These are phyloP conservation scores for Crepidotus variabilis DNA, from an alignment of 768 basidiomycete genomes.

Conservation along the genomic window DNA sequence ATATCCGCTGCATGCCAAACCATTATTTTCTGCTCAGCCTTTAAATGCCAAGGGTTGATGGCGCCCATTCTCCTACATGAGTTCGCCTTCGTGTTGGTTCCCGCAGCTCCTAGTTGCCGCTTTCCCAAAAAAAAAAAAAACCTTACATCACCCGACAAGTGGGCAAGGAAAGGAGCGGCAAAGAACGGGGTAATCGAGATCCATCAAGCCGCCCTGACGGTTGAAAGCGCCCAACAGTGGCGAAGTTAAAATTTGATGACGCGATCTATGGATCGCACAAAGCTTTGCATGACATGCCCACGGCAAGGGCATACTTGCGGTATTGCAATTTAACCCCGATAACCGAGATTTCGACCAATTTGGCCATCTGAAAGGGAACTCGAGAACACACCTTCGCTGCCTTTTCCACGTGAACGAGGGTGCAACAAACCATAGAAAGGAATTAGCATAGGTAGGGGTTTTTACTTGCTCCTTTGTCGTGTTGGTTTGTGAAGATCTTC, in stretches of 20 bases:
- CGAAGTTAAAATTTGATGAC: neutral
- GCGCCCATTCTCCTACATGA: neutral
- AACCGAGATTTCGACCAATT: neutral
- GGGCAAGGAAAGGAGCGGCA: neutral
- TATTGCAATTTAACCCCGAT: neutral
- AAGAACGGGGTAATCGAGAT: constrained; percentile 4
- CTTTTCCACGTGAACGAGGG: neutral
- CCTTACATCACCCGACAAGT: constrained; percentile 4
- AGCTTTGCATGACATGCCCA: neutral
- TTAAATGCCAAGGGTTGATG: neutral
- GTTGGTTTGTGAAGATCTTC: neutral
- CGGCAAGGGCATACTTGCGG: neutral
- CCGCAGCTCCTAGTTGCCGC: constrained; percentile 9
- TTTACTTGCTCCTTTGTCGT: neutral
- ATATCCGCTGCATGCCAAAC: constrained; percentile 22
- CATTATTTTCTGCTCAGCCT: neutral
- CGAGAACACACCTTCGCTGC: neutral
- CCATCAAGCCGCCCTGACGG: neutral
- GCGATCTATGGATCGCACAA: neutral
- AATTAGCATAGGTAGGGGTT: neutral
- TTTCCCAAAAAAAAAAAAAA: neutral
- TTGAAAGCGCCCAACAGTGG: neutral
- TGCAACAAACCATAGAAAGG: neutral
- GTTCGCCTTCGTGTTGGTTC: neutral
- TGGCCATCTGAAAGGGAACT: neutral